A percentile compares a stretch with the other conserved stretches of the same genome.
Evolutionary conservation across 208 protist species (phyloP).

Genomic region (Leptomonas seymouri): DNA sequence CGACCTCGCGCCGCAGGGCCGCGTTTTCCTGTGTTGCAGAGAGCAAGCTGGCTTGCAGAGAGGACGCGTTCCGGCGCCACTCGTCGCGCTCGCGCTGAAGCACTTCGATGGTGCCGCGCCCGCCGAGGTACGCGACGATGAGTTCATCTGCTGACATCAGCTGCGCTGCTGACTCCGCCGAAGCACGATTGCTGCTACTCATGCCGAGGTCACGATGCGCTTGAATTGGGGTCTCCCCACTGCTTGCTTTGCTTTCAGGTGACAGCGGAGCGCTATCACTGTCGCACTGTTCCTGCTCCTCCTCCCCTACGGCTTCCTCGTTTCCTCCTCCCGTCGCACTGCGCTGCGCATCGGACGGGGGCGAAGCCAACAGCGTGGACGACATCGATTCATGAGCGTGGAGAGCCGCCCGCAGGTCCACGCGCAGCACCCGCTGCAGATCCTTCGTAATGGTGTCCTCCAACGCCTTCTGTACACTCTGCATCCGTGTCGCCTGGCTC

Average conservation of each 20-base stretch:
- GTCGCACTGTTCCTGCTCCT: background rate
- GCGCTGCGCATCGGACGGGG: background rate
- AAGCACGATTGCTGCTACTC: background rate
- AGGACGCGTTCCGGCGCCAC: constrained; percentile 24
- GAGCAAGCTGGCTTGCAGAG: constrained; percentile 34
- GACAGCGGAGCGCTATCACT: background rate
- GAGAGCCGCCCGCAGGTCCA: constrained; percentile 21
- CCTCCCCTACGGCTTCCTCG: background rate
- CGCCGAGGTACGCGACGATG: constrained; percentile 27
- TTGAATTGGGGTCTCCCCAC: no score
- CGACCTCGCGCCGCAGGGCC: constrained; percentile 40
- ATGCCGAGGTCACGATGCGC: background rate
- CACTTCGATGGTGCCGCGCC: constrained; percentile 28
- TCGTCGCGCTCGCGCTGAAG: constrained; percentile 45
- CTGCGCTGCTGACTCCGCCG: background rate
- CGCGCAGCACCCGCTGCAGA: constrained; percentile 25
- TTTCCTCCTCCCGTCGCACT: background rate
- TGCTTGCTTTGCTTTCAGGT: no score
- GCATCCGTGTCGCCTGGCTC: constrained; percentile 18
- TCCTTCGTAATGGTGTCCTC: constrained; percentile 20
- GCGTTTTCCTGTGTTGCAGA: constrained; percentile 53
- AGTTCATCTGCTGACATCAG: constrained; percentile 26
- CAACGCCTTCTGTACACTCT: constrained; percentile 3
- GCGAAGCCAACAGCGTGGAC: background rate
- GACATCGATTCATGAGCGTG: background rate